Evolutionary conservation across 495 filamentous ascomycete species (phyloP).

Genomic region (Hypomontagnella submonticulosa): DNA sequence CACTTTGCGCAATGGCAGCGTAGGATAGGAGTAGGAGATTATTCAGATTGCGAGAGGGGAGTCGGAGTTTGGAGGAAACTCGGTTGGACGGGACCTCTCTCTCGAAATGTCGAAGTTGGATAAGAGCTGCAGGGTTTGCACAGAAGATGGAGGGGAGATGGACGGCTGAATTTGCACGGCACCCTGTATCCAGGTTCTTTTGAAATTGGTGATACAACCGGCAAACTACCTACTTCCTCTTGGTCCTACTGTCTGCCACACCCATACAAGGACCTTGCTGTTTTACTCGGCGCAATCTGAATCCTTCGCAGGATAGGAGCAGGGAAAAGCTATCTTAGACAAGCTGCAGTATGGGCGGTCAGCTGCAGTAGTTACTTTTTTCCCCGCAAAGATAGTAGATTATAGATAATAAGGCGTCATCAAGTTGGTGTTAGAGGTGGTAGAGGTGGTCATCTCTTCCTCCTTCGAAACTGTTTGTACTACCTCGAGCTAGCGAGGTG

Average conservation of each 20-base stretch:
- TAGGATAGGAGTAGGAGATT: neutral
- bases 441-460: slow-evolving; percentile 10
- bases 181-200: slow-evolving; percentile 45
- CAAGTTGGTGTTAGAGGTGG: slow-evolving; percentile 8
- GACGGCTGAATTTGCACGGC: slow-evolving; percentile 40
- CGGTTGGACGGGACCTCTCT: neutral
- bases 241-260: slow-evolving; percentile 34
- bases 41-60: neutral
- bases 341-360: slow-evolving; percentile 27
- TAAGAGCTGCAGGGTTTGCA: slow-evolving; percentile 37
- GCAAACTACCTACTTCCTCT: slow-evolving; percentile 37
- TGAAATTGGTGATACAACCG: slow-evolving; percentile 46
- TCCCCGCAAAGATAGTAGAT: slow-evolving; percentile 21
- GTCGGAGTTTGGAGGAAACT: slow-evolving; percentile 11
- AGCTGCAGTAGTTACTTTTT: slow-evolving; percentile 34
- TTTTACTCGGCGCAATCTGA: slow-evolving; percentile 40
- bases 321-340: slow-evolving; percentile 5
- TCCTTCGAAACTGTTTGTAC: slow-evolving; percentile 11
- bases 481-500: slow-evolving; percentile 19
- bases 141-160: slow-evolving; percentile 42
- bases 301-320: slow-evolving; percentile 31
- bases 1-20: slow-evolving; percentile 31
- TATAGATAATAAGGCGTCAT: slow-evolving; percentile 20
- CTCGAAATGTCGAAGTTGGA: slow-evolving; percentile 37
- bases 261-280: slow-evolving; percentile 28